Evolutionary conservation across 495 filamentous ascomycete genomes (phyloP), one percentile per base, ranked within the genome.

Genomic region (Penicillium bialowiezense): DNA sequence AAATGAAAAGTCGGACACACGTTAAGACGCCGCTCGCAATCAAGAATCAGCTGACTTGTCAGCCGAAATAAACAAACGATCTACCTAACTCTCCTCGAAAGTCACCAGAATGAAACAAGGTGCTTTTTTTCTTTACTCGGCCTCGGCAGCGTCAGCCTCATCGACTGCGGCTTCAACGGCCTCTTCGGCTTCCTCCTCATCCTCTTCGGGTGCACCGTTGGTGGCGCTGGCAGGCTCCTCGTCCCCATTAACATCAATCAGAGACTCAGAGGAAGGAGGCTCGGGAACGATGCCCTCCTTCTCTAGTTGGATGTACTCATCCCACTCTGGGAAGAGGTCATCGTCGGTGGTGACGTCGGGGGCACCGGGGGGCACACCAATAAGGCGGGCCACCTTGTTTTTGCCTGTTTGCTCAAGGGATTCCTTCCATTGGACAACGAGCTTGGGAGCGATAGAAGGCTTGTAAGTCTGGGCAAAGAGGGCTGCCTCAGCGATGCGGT

Each of bases 281-380:
- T 70, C 67, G n/a, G 67, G 60, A 5, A 55, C 60, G 14, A 50
- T 55, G 0, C 84, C 83, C 55, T 90, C 84, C 55, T 77, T 83
- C 74, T 97, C 93, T 41, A 96, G 58, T 58, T 73, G 79, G 56
- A 97, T 62, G 72, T 86, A 96, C 65, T 92, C 89, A 0, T 93
- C 88, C 92, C 91, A 97, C 57, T 96, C 90, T 0, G 92, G 91
- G 73, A 97, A 98, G 43, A 98, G 73, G 33, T 96, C 93, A 38
- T 86, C 88, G 57, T 98, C 93, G 36, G 91, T 86, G 5, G 55
- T 42, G 14, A 70, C 60, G 18, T 69, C 73, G 2, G 73, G 75
- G 3, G 61, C 75, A 42, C 68, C 73, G 2, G 82, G 82, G 0
- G 93, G 93, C n/a, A 91, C 76, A 49, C 87, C 93, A 44, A 97